Conservation (phyloP, 352 stramenopile species). For the Globisporangium camurandrum region DNA sequence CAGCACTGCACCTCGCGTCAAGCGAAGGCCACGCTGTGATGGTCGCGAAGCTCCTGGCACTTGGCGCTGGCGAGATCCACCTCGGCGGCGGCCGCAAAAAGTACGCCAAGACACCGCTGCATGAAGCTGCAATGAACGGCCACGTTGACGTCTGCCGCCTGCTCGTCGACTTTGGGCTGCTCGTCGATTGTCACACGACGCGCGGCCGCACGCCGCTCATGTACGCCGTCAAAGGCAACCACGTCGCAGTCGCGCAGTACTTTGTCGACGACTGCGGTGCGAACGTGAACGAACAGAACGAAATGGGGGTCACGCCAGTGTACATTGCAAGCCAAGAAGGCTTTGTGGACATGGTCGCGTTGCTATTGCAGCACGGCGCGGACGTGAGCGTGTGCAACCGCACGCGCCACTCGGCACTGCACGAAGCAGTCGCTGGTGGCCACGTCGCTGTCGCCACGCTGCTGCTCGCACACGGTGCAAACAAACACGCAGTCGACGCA, state of each 20-base stretch:
- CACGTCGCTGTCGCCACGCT: slow-evolving; percentile 35
- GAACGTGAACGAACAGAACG: slow-evolving; percentile 69
- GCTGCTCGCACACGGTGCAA: slow-evolving; percentile 47
- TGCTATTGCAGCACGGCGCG: slow-evolving; percentile 36
- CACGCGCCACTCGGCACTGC: slow-evolving; percentile 54
- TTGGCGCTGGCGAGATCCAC: slow-evolving; percentile 54
- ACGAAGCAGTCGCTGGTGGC: slow-evolving; percentile 57
- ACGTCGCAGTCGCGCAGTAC: slow-evolving; percentile 36
- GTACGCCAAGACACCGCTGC: slow-evolving; percentile 62
- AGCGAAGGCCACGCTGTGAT: slow-evolving; percentile 43
- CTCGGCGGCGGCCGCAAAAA: slow-evolving; percentile 48
- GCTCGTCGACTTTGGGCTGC: slow-evolving; percentile 46
- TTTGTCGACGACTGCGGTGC: slow-evolving; percentile 37
- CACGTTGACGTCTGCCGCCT: slow-evolving; percentile 41
- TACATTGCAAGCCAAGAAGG: slow-evolving; percentile 61
- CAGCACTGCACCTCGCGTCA: slow-evolving; percentile 53
- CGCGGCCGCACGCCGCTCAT: slow-evolving; percentile 66
- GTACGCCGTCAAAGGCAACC: slow-evolving; percentile 64
- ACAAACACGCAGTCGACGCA: slow-evolving; percentile 57
- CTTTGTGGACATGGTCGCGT: slow-evolving; percentile 32
- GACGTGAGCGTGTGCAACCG: slow-evolving; percentile 57
- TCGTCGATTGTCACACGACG: slow-evolving; percentile 76
- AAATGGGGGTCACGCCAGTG: slow-evolving; percentile 69
- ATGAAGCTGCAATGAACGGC: slow-evolving; percentile 63
- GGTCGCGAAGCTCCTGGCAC: slow-evolving; percentile 31